Evolutionary conservation across 2,329 filamentous ascomycete species (phyloP), one percentile per base, ranked within the genome.

Genomic region (Aspergillus fijiensis): DNA sequence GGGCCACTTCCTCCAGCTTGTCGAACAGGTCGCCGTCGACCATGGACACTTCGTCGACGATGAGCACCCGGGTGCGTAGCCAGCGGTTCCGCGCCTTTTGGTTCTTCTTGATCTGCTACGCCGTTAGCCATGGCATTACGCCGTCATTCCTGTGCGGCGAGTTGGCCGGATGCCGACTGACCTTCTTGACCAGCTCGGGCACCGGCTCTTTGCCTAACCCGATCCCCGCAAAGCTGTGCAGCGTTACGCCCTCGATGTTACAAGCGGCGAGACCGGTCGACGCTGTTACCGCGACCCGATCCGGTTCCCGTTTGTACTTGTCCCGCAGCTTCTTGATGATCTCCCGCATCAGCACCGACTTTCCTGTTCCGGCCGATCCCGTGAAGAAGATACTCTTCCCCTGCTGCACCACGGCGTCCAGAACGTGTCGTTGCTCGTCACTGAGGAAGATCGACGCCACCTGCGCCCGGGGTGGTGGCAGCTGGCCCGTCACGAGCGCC

Each of bases 41-140:
- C 96, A 99, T 99, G 12, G 95, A 98, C 3, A 99, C 88, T 74
- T 99, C 95, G 76, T 99, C 95, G 68, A 99, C 86, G 66, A 99
- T 84, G 25, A 99, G 84, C 12, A 92, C 87, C 71, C 93, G 96
- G 0, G 92, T 96, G 59, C 87, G 86, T 65, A 96, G 79, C 96
- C 96, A 99, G 47, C 94, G 86, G 64, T 87, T 89, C 72, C 90
- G 94, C 23, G 92, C 92, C 73, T 97, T 98, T 19, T 85, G 83
- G 66, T 98, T 97, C 60, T 87, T 86, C 68, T 90, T 89, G 68
- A 99, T 91, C 82, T 79, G 60, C 31, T 3, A 48, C 29, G 5
- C 29, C 53, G 59, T 74, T 53, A 72, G 62, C 27, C 45, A 49
- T 19, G 16, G 6, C 33, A 7, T 45, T 23, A 23, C 14, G 7